These are phyloP conservation scores for Ophiostoma sp. DNA, from an alignment of 2,329 filamentous ascomycete genomes.

Conservation along the genomic window DNA sequence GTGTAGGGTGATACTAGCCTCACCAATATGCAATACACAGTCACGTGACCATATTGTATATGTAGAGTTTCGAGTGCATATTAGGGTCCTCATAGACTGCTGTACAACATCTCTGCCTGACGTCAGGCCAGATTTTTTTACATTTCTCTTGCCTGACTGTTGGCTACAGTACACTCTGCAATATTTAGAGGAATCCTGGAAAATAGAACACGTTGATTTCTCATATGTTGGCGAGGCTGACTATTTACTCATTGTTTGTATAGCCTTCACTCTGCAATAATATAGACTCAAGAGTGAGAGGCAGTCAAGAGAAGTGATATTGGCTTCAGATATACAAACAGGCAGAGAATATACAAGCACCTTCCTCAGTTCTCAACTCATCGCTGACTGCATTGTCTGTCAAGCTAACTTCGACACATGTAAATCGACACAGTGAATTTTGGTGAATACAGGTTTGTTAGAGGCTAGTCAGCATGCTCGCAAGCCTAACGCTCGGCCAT, in stretches of 20 bases:
- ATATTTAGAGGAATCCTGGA: background rate
- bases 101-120: background rate
- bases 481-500: background rate
- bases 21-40: background rate
- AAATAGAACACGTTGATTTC: background rate
- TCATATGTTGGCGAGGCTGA: no score
- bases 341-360: background rate
- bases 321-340: background rate
- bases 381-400: background rate
- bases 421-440: background rate
- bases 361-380: background rate
- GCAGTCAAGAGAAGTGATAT: background rate
- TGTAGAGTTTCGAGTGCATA: background rate
- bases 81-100: background rate
- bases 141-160: background rate
- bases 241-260: no score
- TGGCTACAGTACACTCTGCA: background rate
- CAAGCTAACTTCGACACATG: background rate
- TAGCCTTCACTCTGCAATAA: no score
- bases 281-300: background rate
- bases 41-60: slow-evolving; percentile 1
- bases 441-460: background rate
- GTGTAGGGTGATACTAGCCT: background rate
- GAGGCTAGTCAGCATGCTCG: background rate
- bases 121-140: background rate